These are phyloP conservation scores for Rosellinia necatrix DNA, from an alignment of 2,329 filamentous ascomycete genomes.

Conservation along the genomic window DNA sequence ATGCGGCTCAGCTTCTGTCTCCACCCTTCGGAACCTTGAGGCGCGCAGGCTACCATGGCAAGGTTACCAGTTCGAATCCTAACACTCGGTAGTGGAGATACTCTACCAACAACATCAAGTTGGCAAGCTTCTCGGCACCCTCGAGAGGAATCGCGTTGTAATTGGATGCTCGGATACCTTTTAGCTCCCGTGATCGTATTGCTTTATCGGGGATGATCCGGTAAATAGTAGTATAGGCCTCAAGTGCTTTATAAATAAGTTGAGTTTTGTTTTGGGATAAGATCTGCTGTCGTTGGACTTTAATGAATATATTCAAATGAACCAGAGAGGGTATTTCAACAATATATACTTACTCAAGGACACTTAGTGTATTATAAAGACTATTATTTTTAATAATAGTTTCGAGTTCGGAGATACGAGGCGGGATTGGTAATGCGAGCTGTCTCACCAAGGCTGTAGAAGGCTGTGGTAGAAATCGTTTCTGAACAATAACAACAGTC, in stretches of 20 bases:
- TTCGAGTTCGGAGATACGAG: constrained; percentile 83
- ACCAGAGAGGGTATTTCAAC: no score
- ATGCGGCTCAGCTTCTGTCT: constrained; percentile 15
- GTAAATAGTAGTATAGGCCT: no score
- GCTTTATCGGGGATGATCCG: no score
- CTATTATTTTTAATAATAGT: constrained; percentile 91
- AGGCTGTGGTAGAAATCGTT: constrained; percentile 80
- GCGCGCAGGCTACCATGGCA: no score
- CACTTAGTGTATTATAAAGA: constrained; percentile 93
- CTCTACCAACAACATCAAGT: no score
- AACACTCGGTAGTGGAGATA: no score
- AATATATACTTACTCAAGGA: constrained; percentile 78
- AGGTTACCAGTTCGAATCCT: no score
- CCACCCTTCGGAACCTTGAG: no score
- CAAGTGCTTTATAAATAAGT: no score
- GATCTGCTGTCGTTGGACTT: constrained; percentile 50
- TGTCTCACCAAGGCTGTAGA: constrained; percentile 71
- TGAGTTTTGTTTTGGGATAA: no score
- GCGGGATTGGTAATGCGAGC: constrained; percentile 76
- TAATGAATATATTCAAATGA: no score
- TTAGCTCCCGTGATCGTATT: no score
- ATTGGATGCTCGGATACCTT: constrained; percentile 69
- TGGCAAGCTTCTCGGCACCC: constrained; percentile 68
- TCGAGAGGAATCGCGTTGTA: constrained; percentile 81
- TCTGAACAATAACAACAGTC: constrained; percentile 83